Evolutionary conservation across 2,329 filamentous ascomycete species (phyloP).

Genomic region (Hypoxylon sp.): DNA sequence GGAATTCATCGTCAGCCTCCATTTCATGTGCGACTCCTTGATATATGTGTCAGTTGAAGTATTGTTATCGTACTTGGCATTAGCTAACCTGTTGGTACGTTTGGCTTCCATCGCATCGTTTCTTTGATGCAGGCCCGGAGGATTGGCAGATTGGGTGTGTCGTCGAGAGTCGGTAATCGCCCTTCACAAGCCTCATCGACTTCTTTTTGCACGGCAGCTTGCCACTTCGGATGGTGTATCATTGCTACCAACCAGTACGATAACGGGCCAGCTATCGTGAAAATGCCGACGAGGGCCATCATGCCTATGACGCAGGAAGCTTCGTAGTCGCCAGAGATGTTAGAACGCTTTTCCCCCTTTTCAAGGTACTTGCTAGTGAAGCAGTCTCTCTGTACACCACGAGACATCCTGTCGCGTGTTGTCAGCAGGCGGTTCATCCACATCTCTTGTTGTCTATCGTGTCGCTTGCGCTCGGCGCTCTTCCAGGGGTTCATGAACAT

Average conservation of each 20-base stretch:
- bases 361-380: slow-evolving; percentile 62
- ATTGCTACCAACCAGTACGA: slow-evolving; percentile 61
- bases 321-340: slow-evolving; percentile 53
- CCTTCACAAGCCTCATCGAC: slow-evolving; percentile 62
- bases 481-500: slow-evolving; percentile 68
- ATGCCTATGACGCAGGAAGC: slow-evolving; percentile 56
- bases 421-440: slow-evolving; percentile 64
- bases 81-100: slow-evolving; percentile 59
- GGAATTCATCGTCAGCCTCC: slow-evolving; percentile 65
- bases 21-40: slow-evolving; percentile 66
- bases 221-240: slow-evolving; percentile 65
- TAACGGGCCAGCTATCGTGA: slow-evolving; percentile 57
- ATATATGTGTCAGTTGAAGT: slow-evolving; percentile 27
- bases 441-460: slow-evolving; percentile 67
- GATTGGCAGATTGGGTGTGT: slow-evolving; percentile 60
- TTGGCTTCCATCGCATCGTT: slow-evolving; percentile 63
- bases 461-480: slow-evolving; percentile 65
- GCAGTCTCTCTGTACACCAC: slow-evolving; percentile 59
- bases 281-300: slow-evolving; percentile 58
- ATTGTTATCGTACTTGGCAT: no score
- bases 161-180: slow-evolving; percentile 60
- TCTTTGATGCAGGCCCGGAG: slow-evolving; percentile 64
- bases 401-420: slow-evolving; percentile 59
- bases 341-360: slow-evolving; percentile 52
- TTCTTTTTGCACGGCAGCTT: slow-evolving; percentile 61